Evolutionary conservation across 495 filamentous ascomycete species (phyloP).

Genomic region (Penicillium mononematosum): DNA sequence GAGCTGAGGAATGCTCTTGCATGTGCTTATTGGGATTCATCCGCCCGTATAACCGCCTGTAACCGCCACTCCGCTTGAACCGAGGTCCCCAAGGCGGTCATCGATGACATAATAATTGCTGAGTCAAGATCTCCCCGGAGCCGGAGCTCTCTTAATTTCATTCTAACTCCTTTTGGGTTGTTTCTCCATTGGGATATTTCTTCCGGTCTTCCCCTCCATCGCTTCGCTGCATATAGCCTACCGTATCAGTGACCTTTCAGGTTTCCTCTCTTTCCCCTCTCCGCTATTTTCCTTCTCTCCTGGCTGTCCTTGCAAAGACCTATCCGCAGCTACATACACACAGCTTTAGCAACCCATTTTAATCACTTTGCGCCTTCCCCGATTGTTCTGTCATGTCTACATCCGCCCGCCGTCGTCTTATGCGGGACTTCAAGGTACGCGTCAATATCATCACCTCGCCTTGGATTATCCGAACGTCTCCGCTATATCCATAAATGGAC

Average conservation of each 20-base stretch:
- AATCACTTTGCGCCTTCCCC: background rate
- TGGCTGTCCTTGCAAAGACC: background rate
- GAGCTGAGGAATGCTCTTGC: conserved; percentile 5
- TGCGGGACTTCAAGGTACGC: conserved; percentile 97
- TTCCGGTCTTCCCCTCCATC: conserved; percentile 21
- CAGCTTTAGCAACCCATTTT: background rate
- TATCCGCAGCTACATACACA: conserved; percentile 9
- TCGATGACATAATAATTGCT: conserved; percentile 22
- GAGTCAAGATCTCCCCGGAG: background rate
- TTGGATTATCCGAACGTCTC: background rate
- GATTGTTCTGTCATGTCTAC: conserved; percentile 70
- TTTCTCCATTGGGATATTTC: conserved; percentile 28
- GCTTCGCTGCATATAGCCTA: conserved; percentile 3
- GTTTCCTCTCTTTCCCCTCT: conserved; percentile 10
- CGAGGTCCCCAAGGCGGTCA: conserved; percentile 31
- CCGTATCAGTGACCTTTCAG: conserved; percentile 14
- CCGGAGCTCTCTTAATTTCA: background rate
- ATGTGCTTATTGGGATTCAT: conserved; percentile 3
- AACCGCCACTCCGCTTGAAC: conserved; percentile 32
- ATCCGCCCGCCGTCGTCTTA: conserved; percentile 87
- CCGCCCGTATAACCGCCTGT: conserved; percentile 26
- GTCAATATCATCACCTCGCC: background rate
- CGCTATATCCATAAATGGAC: background rate
- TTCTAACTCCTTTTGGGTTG: background rate
- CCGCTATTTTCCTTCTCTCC: background rate